phyloP scores from a whole-genome alignment of 176 grass and related monocot genomes.

The Avena sativa region DNA sequence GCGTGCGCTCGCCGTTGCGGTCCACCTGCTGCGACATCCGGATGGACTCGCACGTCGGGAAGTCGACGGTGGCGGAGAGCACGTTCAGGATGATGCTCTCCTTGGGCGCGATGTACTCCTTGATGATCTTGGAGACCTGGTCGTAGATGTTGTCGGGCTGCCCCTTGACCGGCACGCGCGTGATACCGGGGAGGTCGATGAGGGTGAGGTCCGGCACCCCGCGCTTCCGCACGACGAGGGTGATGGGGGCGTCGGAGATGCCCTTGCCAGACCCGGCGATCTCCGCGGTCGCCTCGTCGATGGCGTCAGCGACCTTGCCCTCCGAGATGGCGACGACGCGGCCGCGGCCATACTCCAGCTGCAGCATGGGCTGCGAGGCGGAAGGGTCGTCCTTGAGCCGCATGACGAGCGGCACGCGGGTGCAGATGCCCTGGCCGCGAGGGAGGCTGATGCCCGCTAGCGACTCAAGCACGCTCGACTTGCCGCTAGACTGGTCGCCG shows the following conservation, averaged over 20 bases:
- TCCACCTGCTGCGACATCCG: slow-evolving; percentile 51
- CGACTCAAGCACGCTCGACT: slow-evolving; percentile 68
- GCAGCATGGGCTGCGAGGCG: neutral
- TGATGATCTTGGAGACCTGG: slow-evolving; percentile 59
- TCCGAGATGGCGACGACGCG: slow-evolving; percentile 50
- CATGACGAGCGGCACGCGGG: slow-evolving; percentile 67
- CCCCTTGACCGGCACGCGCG: slow-evolving; percentile 49
- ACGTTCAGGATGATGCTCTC: too few relatives aligned
- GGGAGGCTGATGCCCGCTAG: slow-evolving; percentile 75
- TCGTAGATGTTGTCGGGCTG: slow-evolving; percentile 70
- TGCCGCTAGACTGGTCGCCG: slow-evolving; percentile 66
- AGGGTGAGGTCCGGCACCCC: slow-evolving; percentile 64
- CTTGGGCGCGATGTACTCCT: slow-evolving; percentile 51
- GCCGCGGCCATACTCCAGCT: slow-evolving; percentile 52
- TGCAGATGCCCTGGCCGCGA: slow-evolving; percentile 73
- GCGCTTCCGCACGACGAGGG: slow-evolving; percentile 56
- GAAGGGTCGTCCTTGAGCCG: slow-evolving; percentile 54
- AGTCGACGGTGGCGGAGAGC: too few relatives aligned
- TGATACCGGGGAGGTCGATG: slow-evolving; percentile 67
- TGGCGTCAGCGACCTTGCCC: slow-evolving; percentile 26
- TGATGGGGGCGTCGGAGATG: slow-evolving; percentile 62
- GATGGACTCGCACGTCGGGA: too few relatives aligned
- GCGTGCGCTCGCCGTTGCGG: slow-evolving; percentile 57
- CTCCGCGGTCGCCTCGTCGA: slow-evolving; percentile 39
- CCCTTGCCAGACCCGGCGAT: slow-evolving; percentile 64